Percentiles rank a stretch among this genome's conserved stretches.
Evolutionary conservation across 2,329 filamentous ascomycete genomes (phyloP).

Genomic region (Sporothrix inflata): DNA sequence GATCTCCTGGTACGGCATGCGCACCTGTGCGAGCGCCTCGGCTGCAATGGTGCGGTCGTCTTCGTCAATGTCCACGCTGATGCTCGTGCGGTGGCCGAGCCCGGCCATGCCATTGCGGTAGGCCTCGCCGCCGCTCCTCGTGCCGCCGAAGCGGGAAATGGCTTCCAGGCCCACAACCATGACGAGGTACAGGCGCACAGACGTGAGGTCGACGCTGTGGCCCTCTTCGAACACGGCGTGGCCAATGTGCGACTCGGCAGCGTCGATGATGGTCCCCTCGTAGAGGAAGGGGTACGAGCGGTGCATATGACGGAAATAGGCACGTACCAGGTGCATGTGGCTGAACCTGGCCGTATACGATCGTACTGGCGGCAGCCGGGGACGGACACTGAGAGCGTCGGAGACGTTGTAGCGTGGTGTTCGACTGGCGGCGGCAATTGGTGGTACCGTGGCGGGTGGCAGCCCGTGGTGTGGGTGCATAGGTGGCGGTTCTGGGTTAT

Average conservation of each 20-base stretch:
- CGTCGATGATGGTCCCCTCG: conserved; percentile 41
- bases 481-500: conserved; percentile 16
- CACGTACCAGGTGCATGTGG: conserved; percentile 43
- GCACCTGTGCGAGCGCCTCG: conserved; percentile 38
- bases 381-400: conserved; percentile 7
- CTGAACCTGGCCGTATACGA: conserved; percentile 21
- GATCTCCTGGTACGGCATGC: conserved; percentile 46
- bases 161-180: conserved; percentile 53
- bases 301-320: conserved; percentile 52
- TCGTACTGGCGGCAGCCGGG: conserved; percentile 18
- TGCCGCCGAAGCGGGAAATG: conserved; percentile 42
- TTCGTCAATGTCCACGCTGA: conserved; percentile 10
- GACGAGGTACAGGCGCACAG: conserved; percentile 47
- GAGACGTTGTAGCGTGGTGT: conserved; percentile 11
- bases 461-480: background rate
- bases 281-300: conserved; percentile 52
- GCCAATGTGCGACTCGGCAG: conserved; percentile 38
- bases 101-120: background rate
- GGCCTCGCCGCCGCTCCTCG: background rate
- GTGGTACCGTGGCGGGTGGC: background rate
- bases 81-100: background rate
- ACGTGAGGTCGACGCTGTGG: conserved; percentile 39
- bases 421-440: background rate
- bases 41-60: background rate
- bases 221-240: conserved; percentile 26